Conservation (phyloP, 176 grass and related monocot species). For the Juncus inflexus region DNA sequence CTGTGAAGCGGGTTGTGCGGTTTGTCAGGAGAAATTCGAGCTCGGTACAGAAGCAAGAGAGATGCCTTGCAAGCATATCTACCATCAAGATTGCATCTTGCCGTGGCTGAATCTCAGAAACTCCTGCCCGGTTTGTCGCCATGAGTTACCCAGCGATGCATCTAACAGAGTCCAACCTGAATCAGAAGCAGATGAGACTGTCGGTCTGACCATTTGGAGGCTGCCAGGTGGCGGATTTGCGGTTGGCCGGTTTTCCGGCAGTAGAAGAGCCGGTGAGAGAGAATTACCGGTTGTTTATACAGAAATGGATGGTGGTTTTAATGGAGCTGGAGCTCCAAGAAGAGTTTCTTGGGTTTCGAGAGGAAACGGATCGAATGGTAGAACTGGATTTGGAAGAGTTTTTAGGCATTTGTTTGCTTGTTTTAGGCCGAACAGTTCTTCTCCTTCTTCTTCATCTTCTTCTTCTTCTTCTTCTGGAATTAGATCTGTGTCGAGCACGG, state of each 20-base stretch:
- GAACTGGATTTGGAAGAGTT: conserved; percentile 36
- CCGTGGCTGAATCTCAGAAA: conserved; percentile 87
- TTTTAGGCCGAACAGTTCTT: conserved; percentile 30
- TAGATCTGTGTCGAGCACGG: conserved; percentile 1
- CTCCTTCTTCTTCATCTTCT: conserved; percentile 18
- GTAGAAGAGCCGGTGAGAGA: conserved; percentile 67
- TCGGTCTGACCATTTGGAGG: conserved; percentile 93
- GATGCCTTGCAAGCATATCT: conserved; percentile 94
- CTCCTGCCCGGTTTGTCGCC: conserved; percentile 82
- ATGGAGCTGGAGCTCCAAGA: conserved; percentile 47
- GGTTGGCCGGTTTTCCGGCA: conserved; percentile 57
- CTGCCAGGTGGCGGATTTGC: conserved; percentile 89
- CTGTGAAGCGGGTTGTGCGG: conserved; percentile 64
- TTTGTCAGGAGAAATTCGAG: conserved; percentile 91
- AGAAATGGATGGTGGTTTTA: conserved; percentile 89
- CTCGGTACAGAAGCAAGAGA: conserved; percentile 55
- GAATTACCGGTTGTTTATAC: conserved; percentile 90
- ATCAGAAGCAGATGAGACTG: conserved; percentile 49
- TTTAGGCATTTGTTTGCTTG: conserved; percentile 51
- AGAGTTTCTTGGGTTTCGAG: conserved; percentile 78
- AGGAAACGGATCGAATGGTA: conserved; percentile 44
- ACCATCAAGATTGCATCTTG: conserved; percentile 92
- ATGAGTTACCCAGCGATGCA: conserved; percentile 71
- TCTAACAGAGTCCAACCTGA: neutral
- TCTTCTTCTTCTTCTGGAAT: conserved; percentile 21